Evolutionary conservation across 495 filamentous ascomycete genomes (phyloP), one percentile per base, ranked within the genome.

Genomic region (Haplographium delicatum): DNA sequence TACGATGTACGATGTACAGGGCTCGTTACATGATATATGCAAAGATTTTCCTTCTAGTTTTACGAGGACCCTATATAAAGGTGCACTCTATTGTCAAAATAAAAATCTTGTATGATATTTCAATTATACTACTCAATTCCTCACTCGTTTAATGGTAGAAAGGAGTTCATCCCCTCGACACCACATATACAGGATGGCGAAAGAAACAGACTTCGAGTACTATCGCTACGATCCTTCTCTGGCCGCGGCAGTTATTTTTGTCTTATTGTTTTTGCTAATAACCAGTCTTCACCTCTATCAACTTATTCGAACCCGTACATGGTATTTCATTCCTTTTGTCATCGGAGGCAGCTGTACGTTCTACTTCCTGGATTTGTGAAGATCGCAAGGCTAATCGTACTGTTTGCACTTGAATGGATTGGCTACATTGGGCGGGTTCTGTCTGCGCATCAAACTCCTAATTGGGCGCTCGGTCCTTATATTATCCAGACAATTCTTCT

Each of bases 321-420:
- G 75, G 75, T 85, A 76, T 58, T 75, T 85, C 30, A 73, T 74
- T 10, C 72, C 82, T 0, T 67, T 85, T 15, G 26, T 78, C 4
- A 54, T 83, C 11, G 82, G 80, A 16, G 71, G 75, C 22, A 34
- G 72, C 13, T 79, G 79, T 82, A 66, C 50, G 72, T 68, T 11
- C 15, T 11, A 15, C 5, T 47, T 24, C 39, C 23, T 10, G 33
- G 25, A 9, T 22, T 19, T 27, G 23, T 20, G 6, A 51, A 44
- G 15, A 1, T 19, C 20, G 11, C 8, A 44, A 44, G 6, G 24
- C 41, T 44, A 44, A 44, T 33, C 2, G 33, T 15, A 41, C 18
- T 6, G 4, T 16, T 9, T 28, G 1, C 16, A 56, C 54, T 76
- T 22, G 74, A 72, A 51, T 65, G 62, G 11, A 57, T 63, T 1